These are phyloP conservation scores for Fusarium subtropicale DNA, from an alignment of 2,329 filamentous ascomycete species.

Conservation along the genomic window DNA sequence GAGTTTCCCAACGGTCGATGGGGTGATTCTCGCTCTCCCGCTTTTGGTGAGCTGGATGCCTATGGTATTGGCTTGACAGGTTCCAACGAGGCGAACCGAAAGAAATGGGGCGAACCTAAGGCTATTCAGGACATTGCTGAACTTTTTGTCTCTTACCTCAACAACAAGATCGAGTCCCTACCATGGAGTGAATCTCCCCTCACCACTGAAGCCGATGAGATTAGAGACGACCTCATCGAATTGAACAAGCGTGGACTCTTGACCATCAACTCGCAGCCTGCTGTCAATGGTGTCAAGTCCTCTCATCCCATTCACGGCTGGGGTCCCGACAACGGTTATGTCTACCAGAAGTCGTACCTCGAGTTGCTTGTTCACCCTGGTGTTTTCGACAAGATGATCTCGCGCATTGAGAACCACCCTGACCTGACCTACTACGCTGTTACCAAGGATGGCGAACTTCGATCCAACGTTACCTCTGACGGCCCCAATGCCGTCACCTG, in stretches of 20 bases:
- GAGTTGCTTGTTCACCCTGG: slow-evolving; percentile 89
- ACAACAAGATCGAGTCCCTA: slow-evolving; percentile 81
- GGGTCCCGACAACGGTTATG: slow-evolving; percentile 94
- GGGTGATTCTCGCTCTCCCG: slow-evolving; percentile 96
- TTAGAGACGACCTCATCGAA: slow-evolving; percentile 80
- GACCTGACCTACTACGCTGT: slow-evolving; percentile 96
- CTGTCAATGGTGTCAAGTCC: slow-evolving; percentile 90
- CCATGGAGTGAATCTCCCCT: slow-evolving; percentile 96
- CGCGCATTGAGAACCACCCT: slow-evolving; percentile 79
- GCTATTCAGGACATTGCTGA: slow-evolving; percentile 83
- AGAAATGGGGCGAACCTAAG: slow-evolving; percentile 90
- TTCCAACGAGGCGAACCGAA: slow-evolving; percentile 94
- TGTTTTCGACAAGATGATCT: slow-evolving; percentile 80
- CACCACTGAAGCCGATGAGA: slow-evolving; percentile 81
- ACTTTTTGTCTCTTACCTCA: slow-evolving; percentile 87
- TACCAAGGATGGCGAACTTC: slow-evolving; percentile 82
- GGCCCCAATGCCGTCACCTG: slow-evolving; percentile 98
- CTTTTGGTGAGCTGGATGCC: slow-evolving; percentile 93
- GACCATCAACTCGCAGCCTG: slow-evolving; percentile 97
- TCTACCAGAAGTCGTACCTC: slow-evolving; percentile 98
- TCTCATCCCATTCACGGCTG: slow-evolving; percentile 89
- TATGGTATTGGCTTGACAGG: slow-evolving; percentile 95
- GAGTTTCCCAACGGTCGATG: slow-evolving; percentile 99
- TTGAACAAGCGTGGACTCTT: slow-evolving; percentile 89
- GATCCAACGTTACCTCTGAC: slow-evolving; percentile 85